phyloP scores from a whole-genome alignment of 2,329 filamentous ascomycete genomes.

The Paraphaeosphaeria sporulosa region DNA sequence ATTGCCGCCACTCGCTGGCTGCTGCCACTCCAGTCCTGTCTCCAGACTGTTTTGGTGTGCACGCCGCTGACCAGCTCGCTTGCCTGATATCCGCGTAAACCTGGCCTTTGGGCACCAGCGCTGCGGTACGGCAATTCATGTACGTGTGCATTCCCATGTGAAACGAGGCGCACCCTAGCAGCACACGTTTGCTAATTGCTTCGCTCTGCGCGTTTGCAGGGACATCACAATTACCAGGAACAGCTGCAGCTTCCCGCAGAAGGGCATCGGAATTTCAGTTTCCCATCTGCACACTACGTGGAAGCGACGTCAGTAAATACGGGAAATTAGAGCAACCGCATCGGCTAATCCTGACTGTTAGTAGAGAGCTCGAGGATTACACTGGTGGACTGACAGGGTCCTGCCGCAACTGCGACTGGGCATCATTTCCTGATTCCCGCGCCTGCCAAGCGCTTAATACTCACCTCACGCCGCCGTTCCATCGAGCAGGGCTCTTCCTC shows the following conservation, averaged over 20 bases:
- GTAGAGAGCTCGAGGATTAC: conserved; percentile 16
- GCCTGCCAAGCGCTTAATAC: conserved; percentile 32
- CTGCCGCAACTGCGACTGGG: conserved; percentile 18
- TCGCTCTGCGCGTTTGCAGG: conserved; percentile 1
- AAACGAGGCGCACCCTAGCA: not conserved
- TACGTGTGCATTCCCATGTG: not conserved
- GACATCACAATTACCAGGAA: conserved; percentile 12
- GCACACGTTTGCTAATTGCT: not conserved
- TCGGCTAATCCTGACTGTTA: conserved; percentile 10
- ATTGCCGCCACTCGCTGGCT: conserved; percentile 6
- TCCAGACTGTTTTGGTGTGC: not conserved
- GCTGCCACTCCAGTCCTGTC: not conserved
- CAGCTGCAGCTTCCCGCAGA: conserved; percentile 8
- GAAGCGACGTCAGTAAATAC: conserved; percentile 13
- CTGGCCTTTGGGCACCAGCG: conserved; percentile 2
- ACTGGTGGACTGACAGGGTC: conserved; percentile 1
- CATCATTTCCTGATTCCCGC: conserved; percentile 33
- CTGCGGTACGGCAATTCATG: not conserved
- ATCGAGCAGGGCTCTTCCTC: conserved; percentile 17
- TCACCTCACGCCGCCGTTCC: conserved; percentile 32
- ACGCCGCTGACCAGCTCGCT: not conserved
- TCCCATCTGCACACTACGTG: conserved; percentile 18
- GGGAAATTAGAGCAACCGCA: too few relatives aligned
- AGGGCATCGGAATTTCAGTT: conserved; percentile 1
- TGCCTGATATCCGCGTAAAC: not conserved